phyloP scores from a whole-genome alignment of 2,329 filamentous ascomycete genomes.

The Fusarium temperatum region DNA sequence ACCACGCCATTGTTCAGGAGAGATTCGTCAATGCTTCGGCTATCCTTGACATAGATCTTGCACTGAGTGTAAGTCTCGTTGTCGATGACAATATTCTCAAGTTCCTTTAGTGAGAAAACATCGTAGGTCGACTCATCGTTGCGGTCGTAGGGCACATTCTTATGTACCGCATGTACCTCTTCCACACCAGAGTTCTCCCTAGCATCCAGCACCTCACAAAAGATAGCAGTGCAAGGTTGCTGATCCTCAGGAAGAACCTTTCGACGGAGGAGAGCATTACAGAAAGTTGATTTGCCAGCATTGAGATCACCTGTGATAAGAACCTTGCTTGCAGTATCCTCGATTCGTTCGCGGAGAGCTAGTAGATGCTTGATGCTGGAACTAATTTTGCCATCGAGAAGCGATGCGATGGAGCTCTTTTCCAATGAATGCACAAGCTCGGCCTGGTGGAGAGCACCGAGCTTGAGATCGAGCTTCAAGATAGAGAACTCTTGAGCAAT shows the following conservation, averaged over 20 bases:
- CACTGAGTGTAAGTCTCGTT: conserved; percentile 91
- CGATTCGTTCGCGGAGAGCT: conserved; percentile 88
- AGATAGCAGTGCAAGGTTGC: conserved; percentile 97
- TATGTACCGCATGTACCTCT: conserved; percentile 95
- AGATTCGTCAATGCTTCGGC: conserved; percentile 88
- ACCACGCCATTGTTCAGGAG: conserved; percentile 97
- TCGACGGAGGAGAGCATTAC: conserved; percentile 91
- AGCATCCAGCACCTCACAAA: conserved; percentile 95
- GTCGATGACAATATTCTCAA: conserved; percentile 91
- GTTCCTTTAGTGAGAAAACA: conserved; percentile 77
- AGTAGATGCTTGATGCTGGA: conserved; percentile 92
- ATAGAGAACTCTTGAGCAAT: conserved; percentile 97
- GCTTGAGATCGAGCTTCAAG: conserved; percentile 91
- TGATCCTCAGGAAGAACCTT: conserved; percentile 97
- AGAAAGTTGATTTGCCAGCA: conserved; percentile 98
- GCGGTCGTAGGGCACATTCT: conserved; percentile 80
- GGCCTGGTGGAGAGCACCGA: conserved; percentile 84
- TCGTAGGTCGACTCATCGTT: conserved; percentile 95
- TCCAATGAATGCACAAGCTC: conserved; percentile 95
- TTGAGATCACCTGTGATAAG: conserved; percentile 95
- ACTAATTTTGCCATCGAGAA: conserved; percentile 93
- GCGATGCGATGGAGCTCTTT: conserved; percentile 86
- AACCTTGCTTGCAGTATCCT: conserved; percentile 97
- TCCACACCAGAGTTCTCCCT: conserved; percentile 90
- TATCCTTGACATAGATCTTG: conserved; percentile 96